phyloP scores from a whole-genome alignment of 257 asterid genomes.

The Solanum habrochaites region DNA sequence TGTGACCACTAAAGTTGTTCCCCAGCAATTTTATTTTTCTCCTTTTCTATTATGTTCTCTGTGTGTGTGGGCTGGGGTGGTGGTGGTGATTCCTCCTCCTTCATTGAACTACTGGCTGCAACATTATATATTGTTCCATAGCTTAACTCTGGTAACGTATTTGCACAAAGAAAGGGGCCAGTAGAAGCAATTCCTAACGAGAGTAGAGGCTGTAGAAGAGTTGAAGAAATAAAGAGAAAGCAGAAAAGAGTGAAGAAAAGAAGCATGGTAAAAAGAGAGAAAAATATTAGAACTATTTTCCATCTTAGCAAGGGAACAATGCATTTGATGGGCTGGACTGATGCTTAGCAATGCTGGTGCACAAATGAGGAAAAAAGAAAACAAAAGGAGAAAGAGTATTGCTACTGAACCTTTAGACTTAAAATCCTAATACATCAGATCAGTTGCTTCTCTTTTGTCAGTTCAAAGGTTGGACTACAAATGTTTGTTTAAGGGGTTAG shows the following conservation, averaged over 20 bases:
- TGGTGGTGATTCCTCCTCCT: not conserved
- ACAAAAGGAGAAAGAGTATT: not conserved
- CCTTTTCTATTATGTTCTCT: not conserved
- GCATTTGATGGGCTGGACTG: not conserved
- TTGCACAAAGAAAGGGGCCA: not conserved
- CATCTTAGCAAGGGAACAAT: not conserved
- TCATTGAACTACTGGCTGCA: not conserved
- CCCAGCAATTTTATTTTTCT: not conserved
- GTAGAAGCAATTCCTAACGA: not conserved
- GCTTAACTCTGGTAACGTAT: not conserved
- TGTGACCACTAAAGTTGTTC: not conserved
- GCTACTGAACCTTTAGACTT: not conserved
- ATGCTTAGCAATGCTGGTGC: not conserved
- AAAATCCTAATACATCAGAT: not conserved
- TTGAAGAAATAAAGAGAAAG: not conserved
- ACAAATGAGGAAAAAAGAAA: not conserved
- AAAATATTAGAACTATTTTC: not conserved
- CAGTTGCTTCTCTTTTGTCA: not conserved
- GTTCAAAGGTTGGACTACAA: not conserved
- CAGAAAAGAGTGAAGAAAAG: not conserved
- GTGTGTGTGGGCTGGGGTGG: not conserved
- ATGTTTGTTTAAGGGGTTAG: not conserved
- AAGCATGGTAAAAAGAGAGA: not conserved
- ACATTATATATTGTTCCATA: not conserved
- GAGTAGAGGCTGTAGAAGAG: not conserved